phyloP scores from a whole-genome alignment of 1,139 yeast species.

The Yamadazyma pseudoaaseri region DNA sequence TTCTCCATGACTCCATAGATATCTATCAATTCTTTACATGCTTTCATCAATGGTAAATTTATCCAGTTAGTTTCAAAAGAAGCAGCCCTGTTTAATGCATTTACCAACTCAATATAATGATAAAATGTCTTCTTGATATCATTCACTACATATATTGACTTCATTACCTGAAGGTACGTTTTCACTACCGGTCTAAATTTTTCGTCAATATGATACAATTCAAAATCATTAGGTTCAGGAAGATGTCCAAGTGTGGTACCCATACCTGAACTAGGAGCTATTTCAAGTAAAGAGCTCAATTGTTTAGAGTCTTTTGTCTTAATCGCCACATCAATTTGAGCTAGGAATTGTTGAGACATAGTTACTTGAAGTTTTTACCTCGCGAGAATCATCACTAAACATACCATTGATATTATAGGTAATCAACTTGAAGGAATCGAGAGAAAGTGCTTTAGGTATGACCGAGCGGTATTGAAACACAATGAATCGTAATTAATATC shows the following conservation, averaged over 20 bases:
- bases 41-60: slow-evolving; percentile 53
- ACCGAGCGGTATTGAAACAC: too few species aligned
- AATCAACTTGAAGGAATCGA: too few species aligned
- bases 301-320: slow-evolving; percentile 14
- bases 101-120: slow-evolving; percentile 42
- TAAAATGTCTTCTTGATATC: slow-evolving; percentile 40
- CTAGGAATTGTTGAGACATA: slow-evolving; percentile 4
- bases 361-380: slow-evolving; percentile 1
- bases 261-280: slow-evolving; percentile 31
- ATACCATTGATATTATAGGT: too few species aligned
- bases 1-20: slow-evolving; percentile 39
- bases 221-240: slow-evolving; percentile 40
- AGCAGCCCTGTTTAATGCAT: slow-evolving; percentile 56
- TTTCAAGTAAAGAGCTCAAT: slow-evolving; percentile 28
- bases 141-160: slow-evolving; percentile 34
- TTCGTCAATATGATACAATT: slow-evolving; percentile 35
- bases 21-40: slow-evolving; percentile 56
- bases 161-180: slow-evolving; percentile 37
- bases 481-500: too few species aligned
- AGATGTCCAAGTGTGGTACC: slow-evolving; percentile 29
- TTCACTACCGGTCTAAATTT: slow-evolving; percentile 35
- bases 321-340: slow-evolving; percentile 6
- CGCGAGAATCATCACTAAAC: neutral
- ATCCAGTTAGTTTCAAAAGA: slow-evolving; percentile 69
- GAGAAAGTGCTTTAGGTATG: too few species aligned